phyloP scores from a whole-genome alignment of 768 basidiomycete genomes.

The Pleurotus tuber-regium region DNA sequence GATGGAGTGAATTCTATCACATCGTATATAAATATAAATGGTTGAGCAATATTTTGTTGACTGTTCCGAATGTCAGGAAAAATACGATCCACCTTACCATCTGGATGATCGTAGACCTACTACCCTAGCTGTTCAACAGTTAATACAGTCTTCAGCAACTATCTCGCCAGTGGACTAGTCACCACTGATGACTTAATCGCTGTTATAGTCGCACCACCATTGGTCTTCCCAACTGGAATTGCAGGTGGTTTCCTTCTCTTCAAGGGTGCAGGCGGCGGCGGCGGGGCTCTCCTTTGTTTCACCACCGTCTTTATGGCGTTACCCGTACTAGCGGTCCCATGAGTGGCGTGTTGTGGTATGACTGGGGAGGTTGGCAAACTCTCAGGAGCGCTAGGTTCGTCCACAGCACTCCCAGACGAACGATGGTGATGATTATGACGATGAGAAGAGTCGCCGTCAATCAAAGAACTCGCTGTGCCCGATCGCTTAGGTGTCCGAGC shows the following conservation, averaged over 20 bases:
- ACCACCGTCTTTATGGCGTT: neutral
- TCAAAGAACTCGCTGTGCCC: conserved; percentile 11
- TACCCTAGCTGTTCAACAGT: too few species aligned
- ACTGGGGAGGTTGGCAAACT: conserved; percentile 12
- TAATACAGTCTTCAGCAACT: too few species aligned
- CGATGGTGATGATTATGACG: conserved; percentile 11
- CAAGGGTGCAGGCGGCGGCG: conserved; percentile 66
- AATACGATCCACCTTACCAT: too few species aligned
- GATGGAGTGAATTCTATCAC: too few species aligned
- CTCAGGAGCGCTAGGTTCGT: too few species aligned
- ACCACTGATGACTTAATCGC: conserved; percentile 49
- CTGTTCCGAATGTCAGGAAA: too few species aligned
- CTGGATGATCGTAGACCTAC: too few species aligned
- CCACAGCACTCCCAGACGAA: too few species aligned
- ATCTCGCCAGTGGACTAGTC: conserved; percentile 18
- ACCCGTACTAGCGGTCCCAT: neutral
- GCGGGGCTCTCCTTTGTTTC: conserved; percentile 12
- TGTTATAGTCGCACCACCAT: conserved; percentile 56
- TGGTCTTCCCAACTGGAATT: conserved; percentile 49
- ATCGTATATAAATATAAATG: too few species aligned
- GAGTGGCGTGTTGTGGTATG: neutral
- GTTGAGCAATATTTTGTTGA: too few species aligned
- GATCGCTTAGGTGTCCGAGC: conserved; percentile 16
- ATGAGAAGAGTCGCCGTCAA: conserved; percentile 13
- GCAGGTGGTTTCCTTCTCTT: conserved; percentile 74